Conservation (phyloP, 2,329 filamentous ascomycete genomes). For the Ascochyta viciae-villosae region DNA sequence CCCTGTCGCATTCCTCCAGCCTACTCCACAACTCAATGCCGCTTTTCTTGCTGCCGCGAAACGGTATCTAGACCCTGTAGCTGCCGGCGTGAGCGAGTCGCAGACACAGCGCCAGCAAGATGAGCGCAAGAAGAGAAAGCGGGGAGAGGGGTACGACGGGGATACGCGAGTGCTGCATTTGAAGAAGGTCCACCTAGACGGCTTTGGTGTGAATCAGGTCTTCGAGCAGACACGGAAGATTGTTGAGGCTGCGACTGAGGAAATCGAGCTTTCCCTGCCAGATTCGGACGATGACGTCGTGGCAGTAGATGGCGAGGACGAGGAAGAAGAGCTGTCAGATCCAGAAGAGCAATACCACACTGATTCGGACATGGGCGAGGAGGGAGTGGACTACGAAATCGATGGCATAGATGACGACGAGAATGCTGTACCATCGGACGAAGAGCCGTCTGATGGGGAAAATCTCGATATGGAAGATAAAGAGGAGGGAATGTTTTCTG, state of each 20-base stretch:
- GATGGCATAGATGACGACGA: slow-evolving; percentile 44
- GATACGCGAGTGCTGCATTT: slow-evolving; percentile 70
- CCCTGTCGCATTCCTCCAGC: slow-evolving; percentile 80
- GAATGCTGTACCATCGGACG: slow-evolving; percentile 35
- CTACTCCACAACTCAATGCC: slow-evolving; percentile 69
- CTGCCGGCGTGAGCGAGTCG: slow-evolving; percentile 73
- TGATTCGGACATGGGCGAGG: slow-evolving; percentile 39
- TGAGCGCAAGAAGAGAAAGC: slow-evolving; percentile 77
- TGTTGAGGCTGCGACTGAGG: slow-evolving; percentile 68
- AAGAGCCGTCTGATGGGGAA: slow-evolving; percentile 39
- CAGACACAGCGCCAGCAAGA: slow-evolving; percentile 74
- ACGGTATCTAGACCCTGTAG: slow-evolving; percentile 78
- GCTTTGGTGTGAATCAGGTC: slow-evolving; percentile 86
- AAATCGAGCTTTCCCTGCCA: slow-evolving; percentile 59
- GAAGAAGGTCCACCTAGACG: slow-evolving; percentile 82
- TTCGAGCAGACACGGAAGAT: slow-evolving; percentile 94
- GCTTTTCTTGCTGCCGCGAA: slow-evolving; percentile 80
- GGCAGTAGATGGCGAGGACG: slow-evolving; percentile 28
- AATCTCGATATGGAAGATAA: slow-evolving; percentile 44
- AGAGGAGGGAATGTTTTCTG: slow-evolving; percentile 42
- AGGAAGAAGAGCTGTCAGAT: slow-evolving; percentile 43
- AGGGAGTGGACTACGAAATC: slow-evolving; percentile 45
- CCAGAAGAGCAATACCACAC: slow-evolving; percentile 41
- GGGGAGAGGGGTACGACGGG: slow-evolving; percentile 59
- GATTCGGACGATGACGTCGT: slow-evolving; percentile 35